These are phyloP conservation scores for Fragaria iinumae DNA, from an alignment of 306 rosid genomes.

Conservation along the genomic window DNA sequence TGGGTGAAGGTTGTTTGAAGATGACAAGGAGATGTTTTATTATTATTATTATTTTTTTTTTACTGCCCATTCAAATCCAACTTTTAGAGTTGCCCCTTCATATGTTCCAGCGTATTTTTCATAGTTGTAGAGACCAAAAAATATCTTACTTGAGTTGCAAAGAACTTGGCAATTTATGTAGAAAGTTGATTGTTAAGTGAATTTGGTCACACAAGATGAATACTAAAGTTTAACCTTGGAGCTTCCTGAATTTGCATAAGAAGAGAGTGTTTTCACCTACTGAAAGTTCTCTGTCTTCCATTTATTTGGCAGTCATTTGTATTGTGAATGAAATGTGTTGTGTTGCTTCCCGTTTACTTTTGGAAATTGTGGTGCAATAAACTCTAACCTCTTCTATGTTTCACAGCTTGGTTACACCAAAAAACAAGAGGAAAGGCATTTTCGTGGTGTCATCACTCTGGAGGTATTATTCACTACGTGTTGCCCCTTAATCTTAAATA, in stretches of 20 bases:
- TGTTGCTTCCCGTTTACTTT: background rate
- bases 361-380: conserved; percentile 1
- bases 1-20: background rate
- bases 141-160: background rate
- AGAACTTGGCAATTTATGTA: background rate
- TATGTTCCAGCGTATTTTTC: background rate
- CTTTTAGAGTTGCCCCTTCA: background rate
- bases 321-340: background rate
- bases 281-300: background rate
- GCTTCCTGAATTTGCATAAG: background rate
- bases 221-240: background rate
- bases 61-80: background rate
- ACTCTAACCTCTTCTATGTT: conserved; percentile 23
- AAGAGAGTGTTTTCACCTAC: background rate
- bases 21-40: background rate
- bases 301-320: background rate
- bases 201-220: background rate
- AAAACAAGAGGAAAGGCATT: conserved; percentile 86
- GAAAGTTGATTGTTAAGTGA: background rate
- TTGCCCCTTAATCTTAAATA: background rate
- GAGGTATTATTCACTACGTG: conserved; percentile 53
- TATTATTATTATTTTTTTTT: background rate
- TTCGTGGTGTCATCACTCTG: conserved; percentile 86
- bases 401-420: conserved; percentile 94
- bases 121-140: background rate